A percentile compares a stretch with the other conserved stretches of the same genome.
Conservation (phyloP, 2,329 filamentous ascomycete genomes). For the Neofusicoccum laricinum region DNA sequence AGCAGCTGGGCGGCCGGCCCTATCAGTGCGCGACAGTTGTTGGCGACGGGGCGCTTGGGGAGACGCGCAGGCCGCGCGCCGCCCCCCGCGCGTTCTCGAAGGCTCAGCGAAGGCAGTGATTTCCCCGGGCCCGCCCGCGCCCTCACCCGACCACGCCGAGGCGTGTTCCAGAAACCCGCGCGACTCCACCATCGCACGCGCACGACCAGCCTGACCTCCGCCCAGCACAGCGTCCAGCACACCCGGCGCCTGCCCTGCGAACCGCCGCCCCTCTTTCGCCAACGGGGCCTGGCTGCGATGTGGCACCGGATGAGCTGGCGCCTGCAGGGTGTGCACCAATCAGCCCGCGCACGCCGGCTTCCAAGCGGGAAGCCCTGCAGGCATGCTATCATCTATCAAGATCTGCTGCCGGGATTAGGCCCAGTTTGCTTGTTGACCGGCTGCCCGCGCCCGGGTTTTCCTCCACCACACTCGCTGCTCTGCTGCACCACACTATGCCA, state of each 20-base stretch:
- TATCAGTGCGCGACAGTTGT: constrained; percentile 6
- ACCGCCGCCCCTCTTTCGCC: background rate
- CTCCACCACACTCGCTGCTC: constrained; percentile 1
- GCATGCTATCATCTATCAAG: constrained; percentile 4
- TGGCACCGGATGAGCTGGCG: constrained; percentile 11
- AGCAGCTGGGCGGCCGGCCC: background rate
- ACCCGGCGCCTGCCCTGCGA: background rate
- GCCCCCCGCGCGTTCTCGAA: constrained; percentile 2
- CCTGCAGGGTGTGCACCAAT: constrained; percentile 1
- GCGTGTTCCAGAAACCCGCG: background rate
- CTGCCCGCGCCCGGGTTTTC: background rate
- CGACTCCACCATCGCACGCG: constrained; percentile 5
- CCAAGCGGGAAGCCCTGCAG: constrained; percentile 6
- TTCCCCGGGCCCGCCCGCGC: constrained; percentile 2
- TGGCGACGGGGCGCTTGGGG: background rate
- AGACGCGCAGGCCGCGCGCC: background rate
- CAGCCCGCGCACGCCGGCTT: background rate
- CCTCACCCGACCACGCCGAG: background rate
- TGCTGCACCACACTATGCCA: background rate
- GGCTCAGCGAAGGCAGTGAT: background rate
- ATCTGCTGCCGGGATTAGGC: constrained; percentile 6
- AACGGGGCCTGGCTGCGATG: background rate
- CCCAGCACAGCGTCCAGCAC: constrained; percentile 3
- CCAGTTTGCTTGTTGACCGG: constrained; percentile 10
- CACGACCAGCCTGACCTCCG: background rate